A percentile compares a stretch with the other conserved stretches of the same genome.
Evolutionary conservation across 768 basidiomycete genomes (phyloP).

Genomic region (Cyathus striatus): DNA sequence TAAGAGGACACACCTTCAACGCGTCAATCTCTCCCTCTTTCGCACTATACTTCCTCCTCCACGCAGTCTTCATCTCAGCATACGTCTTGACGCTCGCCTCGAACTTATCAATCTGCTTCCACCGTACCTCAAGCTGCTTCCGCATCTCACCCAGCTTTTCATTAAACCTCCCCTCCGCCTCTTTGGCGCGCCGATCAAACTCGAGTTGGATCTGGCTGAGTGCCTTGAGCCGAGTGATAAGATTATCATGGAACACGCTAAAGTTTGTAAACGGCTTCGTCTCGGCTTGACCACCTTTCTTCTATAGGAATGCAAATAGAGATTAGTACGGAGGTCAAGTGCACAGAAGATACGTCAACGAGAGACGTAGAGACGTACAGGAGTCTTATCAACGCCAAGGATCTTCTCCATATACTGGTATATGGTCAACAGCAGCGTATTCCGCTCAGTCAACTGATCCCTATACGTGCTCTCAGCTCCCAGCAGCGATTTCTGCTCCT

Average conservation of each 20-base stretch:
- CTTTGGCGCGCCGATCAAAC: conserved; percentile 83
- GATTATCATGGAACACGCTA: conserved; percentile 87
- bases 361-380: conserved; percentile 42
- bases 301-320: conserved; percentile 35
- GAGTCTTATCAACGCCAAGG: conserved; percentile 81
- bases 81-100: conserved; percentile 80
- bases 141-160: conserved; percentile 77
- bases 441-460: conserved; percentile 90
- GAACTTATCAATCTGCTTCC: conserved; percentile 90
- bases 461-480: conserved; percentile 76
- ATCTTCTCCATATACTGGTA: conserved; percentile 96
- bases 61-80: conserved; percentile 76
- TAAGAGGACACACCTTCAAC: conserved; percentile 54
- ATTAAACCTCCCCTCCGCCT: conserved; percentile 64
- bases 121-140: conserved; percentile 82
- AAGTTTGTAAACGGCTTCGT: conserved; percentile 95
- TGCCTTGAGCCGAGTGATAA: conserved; percentile 81
- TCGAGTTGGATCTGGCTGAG: conserved; percentile 80
- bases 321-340: too few relatives aligned
- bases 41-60: conserved; percentile 76
- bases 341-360: too few relatives aligned
- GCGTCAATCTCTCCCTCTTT: conserved; percentile 92
- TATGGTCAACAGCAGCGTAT: conserved; percentile 85
- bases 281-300: conserved; percentile 71
- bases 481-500: conserved; percentile 74